Conservation (phyloP, 306 rosid genomes). For the Glycyrrhiza uralensis region DNA sequence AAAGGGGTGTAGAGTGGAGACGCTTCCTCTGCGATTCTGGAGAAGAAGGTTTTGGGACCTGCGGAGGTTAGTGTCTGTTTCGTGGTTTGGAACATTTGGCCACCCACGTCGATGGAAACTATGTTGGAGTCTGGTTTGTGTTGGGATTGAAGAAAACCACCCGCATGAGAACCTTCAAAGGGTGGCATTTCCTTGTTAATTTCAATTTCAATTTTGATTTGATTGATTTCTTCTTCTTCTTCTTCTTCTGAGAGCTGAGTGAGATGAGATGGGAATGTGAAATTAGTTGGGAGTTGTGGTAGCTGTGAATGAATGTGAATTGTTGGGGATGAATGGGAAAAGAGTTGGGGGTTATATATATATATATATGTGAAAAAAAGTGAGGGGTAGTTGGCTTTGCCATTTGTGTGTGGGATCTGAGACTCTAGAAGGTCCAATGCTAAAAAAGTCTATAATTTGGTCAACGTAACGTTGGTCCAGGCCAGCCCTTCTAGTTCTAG, state of each 20-base stretch:
- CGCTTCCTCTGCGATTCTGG: slow-evolving; percentile 40
- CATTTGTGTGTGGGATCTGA: background rate
- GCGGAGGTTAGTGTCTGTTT: slow-evolving; percentile 73
- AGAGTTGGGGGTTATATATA: background rate
- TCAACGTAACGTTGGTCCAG: background rate
- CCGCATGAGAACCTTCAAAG: slow-evolving; percentile 20
- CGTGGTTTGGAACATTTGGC: slow-evolving; percentile 83
- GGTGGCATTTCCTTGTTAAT: slow-evolving; percentile 60
- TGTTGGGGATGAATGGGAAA: background rate
- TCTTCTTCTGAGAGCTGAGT: background rate
- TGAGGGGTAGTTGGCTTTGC: background rate
- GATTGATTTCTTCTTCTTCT: background rate
- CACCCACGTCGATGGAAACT: slow-evolving; percentile 78
- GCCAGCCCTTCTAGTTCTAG: background rate
- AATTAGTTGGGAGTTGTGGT: no score
- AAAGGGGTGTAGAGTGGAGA: slow-evolving; percentile 33
- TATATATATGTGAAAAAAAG: background rate
- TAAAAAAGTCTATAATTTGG: background rate
- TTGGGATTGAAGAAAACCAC: slow-evolving; percentile 12
- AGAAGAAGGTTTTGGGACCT: slow-evolving; percentile 57
- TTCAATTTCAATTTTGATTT: no score
- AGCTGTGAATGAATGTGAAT: background rate
- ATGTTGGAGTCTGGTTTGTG: slow-evolving; percentile 46
- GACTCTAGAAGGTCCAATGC: slow-evolving; percentile 33
- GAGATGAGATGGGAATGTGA: background rate